Percentiles rank a stretch among this genome's conserved stretches.
phyloP scores from a whole-genome alignment of 768 basidiomycete species.

The Suillus subalutaceus region DNA sequence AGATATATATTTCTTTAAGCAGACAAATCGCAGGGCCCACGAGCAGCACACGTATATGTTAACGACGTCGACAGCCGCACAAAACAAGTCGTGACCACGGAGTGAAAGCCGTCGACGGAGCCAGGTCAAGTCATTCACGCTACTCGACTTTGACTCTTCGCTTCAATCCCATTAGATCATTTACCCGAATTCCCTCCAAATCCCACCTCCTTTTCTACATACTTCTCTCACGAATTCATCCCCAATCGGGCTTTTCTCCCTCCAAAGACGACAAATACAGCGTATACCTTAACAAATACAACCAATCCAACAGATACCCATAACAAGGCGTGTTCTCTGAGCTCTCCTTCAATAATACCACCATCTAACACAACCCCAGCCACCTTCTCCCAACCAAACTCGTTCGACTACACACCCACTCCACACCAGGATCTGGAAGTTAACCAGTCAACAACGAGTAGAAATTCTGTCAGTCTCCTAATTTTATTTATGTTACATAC shows the following conservation, averaged over 20 bases:
- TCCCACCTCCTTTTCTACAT: neutral
- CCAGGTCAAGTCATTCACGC: too few species aligned
- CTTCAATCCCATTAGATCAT: too few species aligned
- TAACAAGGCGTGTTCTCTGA: neutral
- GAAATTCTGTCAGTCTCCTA: constrained; percentile 32
- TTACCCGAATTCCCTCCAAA: neutral
- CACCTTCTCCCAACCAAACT: constrained; percentile 1
- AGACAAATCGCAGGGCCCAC: too few species aligned
- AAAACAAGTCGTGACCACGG: too few species aligned
- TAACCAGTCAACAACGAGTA: constrained; percentile 38
- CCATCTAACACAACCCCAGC: neutral
- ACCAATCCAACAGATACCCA: constrained; percentile 1
- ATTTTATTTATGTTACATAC: constrained; percentile 10
- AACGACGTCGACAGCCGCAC: too few species aligned
- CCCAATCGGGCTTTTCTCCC: neutral
- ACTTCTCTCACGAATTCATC: constrained; percentile 5
- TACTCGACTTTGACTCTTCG: too few species aligned
- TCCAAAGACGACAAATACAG: neutral
- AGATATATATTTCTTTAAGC: too few species aligned
- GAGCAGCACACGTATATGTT: too few species aligned
- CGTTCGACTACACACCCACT: constrained; percentile 20
- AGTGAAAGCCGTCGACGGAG: too few species aligned
- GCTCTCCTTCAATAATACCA: too few species aligned
- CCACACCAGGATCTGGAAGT: constrained; percentile 37
- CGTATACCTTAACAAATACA: neutral